Evolutionary conservation across 2,329 filamentous ascomycete species (phyloP), one percentile per base, ranked within the genome.

Genomic region (Colletotrichum sp.): DNA sequence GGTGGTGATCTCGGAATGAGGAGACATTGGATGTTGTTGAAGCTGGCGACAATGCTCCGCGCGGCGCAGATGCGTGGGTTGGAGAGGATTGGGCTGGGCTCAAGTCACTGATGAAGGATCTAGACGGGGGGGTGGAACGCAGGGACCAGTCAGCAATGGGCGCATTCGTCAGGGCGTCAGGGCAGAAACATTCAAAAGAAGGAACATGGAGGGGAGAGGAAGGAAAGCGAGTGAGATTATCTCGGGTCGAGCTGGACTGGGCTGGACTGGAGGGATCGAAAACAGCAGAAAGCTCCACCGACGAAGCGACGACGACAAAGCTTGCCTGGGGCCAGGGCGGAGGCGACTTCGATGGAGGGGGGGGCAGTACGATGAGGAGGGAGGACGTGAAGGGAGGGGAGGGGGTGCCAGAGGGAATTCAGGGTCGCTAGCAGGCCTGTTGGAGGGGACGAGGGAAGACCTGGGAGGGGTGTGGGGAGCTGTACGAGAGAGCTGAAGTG

Each of bases 1-100:
- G 87, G 80, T 88, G 87, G 80, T 88, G 90, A 78, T 91, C 90
- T 83, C 90, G 89, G 87, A 90, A 90, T 78, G 87, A 83, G 78
- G 90, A 87, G 78, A 87, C 86, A 80, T 84, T 85, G 73, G 86
- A 85, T 77, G 85, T 83, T 64, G 87, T 85, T 76, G 87, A 87
- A 75, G 85, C 78, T 27, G 87, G 83, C 69, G 86, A 87, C 79
- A 88, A 82, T 77, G 85, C 83, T 79, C 85, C 82, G 81, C 87
- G 87, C 79, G 86, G 82, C 77, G 85, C 85, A 78, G 85, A 83
- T 52, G 85, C 85, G 71, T 87, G 87, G 44, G 88, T 87, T 29
- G 72, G 72, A 65, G 44, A 69, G 75, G 86, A 84, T 79, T 88
- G 78, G 80, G 79, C 71, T 86, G 86, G 80, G 86, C 86, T 78